Percentiles rank a stretch among this genome's conserved stretches.
Conservation (phyloP, 495 filamentous ascomycete species). For the Aspergillus biplanus region DNA sequence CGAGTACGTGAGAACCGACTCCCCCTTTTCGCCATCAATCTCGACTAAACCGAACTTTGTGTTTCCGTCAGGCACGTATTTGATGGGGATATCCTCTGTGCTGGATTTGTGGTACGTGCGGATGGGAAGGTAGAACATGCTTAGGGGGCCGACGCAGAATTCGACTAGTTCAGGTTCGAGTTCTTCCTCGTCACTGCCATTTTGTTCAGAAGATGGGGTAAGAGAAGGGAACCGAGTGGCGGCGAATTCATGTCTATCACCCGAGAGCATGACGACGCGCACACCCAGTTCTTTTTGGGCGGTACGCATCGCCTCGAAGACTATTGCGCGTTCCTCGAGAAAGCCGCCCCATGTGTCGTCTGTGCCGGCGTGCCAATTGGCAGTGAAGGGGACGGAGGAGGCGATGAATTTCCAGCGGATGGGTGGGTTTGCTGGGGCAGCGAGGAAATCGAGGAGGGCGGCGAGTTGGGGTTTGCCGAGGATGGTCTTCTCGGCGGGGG, state of each 20-base stretch:
- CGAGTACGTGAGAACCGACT: constrained; percentile 72
- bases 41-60: constrained; percentile 91
- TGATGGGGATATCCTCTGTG: constrained; percentile 74
- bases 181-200: constrained; percentile 24
- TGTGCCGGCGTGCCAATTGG: constrained; percentile 87
- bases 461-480: constrained; percentile 78
- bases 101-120: constrained; percentile 80
- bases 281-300: constrained; percentile 66
- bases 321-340: constrained; percentile 71
- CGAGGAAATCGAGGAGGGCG: constrained; percentile 78
- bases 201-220: constrained; percentile 28
- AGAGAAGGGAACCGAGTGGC: constrained; percentile 84
- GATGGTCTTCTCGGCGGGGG: constrained; percentile 71
- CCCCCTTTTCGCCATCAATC: constrained; percentile 57
- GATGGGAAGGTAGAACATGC: constrained; percentile 90
- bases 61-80: constrained; percentile 87
- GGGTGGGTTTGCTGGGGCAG: constrained; percentile 65
- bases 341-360: constrained; percentile 94
- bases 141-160: constrained; percentile 86
- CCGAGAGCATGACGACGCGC: constrained; percentile 82
- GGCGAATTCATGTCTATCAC: constrained; percentile 93
- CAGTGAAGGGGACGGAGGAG: constrained; percentile 89
- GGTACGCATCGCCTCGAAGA: constrained; percentile 92
- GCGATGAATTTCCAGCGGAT: constrained; percentile 93
- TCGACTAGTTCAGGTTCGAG: constrained; percentile 68